phyloP scores from a whole-genome alignment of 106 monocot genomes.

The Dioscorea dumetorum region DNA sequence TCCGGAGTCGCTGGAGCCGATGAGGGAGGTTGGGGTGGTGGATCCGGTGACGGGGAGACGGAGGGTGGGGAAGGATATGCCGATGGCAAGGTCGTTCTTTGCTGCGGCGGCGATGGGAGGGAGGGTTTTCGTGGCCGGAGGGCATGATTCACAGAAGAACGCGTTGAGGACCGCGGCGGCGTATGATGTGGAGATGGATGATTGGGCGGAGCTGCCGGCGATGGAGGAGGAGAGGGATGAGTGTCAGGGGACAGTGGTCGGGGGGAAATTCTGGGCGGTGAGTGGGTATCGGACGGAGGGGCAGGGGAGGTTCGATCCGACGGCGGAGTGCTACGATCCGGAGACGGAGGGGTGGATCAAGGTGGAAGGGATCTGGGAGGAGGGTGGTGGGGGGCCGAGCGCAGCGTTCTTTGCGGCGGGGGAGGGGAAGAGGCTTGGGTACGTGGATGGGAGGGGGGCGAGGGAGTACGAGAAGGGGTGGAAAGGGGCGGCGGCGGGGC shows the following conservation, averaged over 20 bases:
- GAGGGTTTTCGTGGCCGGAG: conserved; percentile 47
- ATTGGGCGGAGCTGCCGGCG: conserved; percentile 34
- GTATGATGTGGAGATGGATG: conserved; percentile 37
- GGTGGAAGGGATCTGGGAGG: conserved; percentile 26
- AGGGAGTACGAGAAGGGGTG: conserved; percentile 21
- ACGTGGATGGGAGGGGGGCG: conserved; percentile 15
- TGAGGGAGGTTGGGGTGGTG: conserved; percentile 38
- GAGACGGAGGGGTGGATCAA: conserved; percentile 16
- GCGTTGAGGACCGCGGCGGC: conserved; percentile 35
- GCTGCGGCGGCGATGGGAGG: conserved; percentile 36
- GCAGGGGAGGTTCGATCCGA: conserved; percentile 31
- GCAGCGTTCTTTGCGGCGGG: conserved; percentile 9
- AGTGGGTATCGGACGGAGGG: conserved; percentile 51
- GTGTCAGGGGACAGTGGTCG: conserved; percentile 30
- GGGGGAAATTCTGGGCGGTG: conserved; percentile 35
- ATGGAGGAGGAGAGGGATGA: conserved; percentile 63
- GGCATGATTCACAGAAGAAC: conserved; percentile 62
- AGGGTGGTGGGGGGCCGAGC: not conserved
- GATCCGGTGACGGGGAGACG: conserved; percentile 31
- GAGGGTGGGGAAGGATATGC: conserved; percentile 35
- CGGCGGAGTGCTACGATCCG: conserved; percentile 41
- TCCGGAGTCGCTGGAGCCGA: conserved; percentile 35
- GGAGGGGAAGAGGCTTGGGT: conserved; percentile 11
- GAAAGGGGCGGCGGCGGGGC: conserved; percentile 10
- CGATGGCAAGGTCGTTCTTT: conserved; percentile 37